Percentiles rank a stretch among this genome's conserved stretches.
Conservation (phyloP, 805 yeast species). For the Metschnikowia gelsemii region DNA sequence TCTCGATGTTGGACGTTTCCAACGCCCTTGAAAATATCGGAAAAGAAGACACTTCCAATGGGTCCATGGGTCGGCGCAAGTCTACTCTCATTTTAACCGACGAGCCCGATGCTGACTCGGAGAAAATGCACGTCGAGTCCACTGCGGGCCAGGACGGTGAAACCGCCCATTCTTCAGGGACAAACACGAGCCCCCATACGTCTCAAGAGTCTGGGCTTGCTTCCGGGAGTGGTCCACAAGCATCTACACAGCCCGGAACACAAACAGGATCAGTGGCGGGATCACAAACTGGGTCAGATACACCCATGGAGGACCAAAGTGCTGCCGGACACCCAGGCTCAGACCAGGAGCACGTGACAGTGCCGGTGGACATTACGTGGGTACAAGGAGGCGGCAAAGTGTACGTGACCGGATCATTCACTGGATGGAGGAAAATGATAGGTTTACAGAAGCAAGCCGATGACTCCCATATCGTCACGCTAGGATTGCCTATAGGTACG, state of each 20-base stretch:
- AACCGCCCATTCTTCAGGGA: conserved; percentile 12
- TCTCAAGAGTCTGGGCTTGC: no score
- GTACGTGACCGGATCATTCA: conserved; percentile 94
- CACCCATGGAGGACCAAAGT: conserved; percentile 5
- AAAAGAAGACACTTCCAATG: conserved; percentile 4
- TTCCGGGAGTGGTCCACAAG: conserved; percentile 9
- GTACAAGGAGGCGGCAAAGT: conserved; percentile 95
- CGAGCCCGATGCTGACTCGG: conserved; percentile 58
- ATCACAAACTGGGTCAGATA: neutral
- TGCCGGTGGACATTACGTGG: conserved; percentile 79
- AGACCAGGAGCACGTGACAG: conserved; percentile 26
- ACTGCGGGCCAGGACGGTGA: neutral
- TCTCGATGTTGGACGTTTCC: conserved; percentile 46
- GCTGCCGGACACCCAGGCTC: conserved; percentile 9
- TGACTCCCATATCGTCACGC: conserved; percentile 60
- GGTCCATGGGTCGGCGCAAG: conserved; percentile 54
- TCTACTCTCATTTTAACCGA: conserved; percentile 72
- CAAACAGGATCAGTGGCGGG: no score
- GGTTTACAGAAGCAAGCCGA: conserved; percentile 63
- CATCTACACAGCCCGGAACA: conserved; percentile 10
- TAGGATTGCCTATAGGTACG: conserved; percentile 84
- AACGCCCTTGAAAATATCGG: conserved; percentile 26
- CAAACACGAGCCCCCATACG: no score
- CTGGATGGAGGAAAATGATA: conserved; percentile 98
- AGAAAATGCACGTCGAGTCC: conserved; percentile 44